These are phyloP conservation scores for Monosporascus sp. DNA, from an alignment of 2,329 filamentous ascomycete species.

Conservation along the genomic window DNA sequence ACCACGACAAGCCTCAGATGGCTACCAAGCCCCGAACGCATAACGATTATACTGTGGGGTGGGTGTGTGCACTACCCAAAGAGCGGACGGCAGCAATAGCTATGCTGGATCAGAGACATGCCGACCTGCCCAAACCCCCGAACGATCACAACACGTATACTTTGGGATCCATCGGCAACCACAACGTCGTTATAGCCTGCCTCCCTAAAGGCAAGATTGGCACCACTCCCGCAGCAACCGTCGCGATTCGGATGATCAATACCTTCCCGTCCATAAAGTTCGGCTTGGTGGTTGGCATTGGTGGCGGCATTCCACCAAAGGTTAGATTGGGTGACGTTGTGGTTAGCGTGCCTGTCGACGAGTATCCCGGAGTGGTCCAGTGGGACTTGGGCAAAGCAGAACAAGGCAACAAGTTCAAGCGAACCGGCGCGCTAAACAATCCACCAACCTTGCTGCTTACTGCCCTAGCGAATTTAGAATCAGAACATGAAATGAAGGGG, in stretches of 20 bases:
- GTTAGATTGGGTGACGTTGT: slow-evolving; percentile 22
- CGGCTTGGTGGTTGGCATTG: slow-evolving; percentile 40
- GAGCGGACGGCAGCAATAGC: slow-evolving; percentile 14
- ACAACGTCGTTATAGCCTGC: slow-evolving; percentile 19
- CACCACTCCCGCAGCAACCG: slow-evolving; percentile 26
- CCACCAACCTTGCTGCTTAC: slow-evolving; percentile 14
- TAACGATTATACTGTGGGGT: slow-evolving; percentile 15
- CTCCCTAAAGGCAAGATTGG: slow-evolving; percentile 25
- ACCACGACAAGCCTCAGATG: background rate
- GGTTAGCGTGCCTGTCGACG: slow-evolving; percentile 10
- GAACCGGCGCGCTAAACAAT: slow-evolving; percentile 13
- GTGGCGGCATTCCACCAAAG: slow-evolving; percentile 18
- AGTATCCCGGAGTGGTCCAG: slow-evolving; percentile 17
- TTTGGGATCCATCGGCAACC: slow-evolving; percentile 13
- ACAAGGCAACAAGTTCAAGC: slow-evolving; percentile 7
- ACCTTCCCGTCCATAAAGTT: slow-evolving; percentile 31
- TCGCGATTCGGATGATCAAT: slow-evolving; percentile 24
- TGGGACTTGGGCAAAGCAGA: slow-evolving; percentile 19
- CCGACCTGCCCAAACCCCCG: background rate
- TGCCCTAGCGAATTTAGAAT: slow-evolving; percentile 12
- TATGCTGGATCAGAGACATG: slow-evolving; percentile 17
- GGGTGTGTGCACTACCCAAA: slow-evolving; percentile 15
- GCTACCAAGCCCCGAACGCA: background rate
- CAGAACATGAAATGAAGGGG: slow-evolving; percentile 6
- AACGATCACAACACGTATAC: slow-evolving; percentile 13